phyloP scores from a whole-genome alignment of 805 yeast genomes.

The Dipodascopsis tothii region DNA sequence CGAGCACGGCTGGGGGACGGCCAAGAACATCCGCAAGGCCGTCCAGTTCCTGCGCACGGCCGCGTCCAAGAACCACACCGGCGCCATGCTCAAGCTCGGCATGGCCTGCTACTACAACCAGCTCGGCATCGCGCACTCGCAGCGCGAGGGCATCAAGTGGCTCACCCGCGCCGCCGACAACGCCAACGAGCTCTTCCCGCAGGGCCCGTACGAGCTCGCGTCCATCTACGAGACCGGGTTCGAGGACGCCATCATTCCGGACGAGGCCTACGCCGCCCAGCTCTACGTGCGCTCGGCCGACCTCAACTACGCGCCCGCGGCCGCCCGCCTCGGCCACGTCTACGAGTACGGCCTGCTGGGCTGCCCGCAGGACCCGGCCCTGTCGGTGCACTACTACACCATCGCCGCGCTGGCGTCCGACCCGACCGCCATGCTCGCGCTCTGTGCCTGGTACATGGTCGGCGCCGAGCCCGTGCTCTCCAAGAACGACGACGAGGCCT shows the following conservation, averaged over 20 bases:
- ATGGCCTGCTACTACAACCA: conserved; percentile 73
- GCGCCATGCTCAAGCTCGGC: conserved; percentile 94
- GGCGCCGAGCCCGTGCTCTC: conserved; percentile 82
- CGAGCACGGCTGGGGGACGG: conserved; percentile 90
- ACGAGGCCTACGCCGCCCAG: conserved; percentile 74
- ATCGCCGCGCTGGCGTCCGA: conserved; percentile 86
- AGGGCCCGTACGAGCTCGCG: conserved; percentile 92
- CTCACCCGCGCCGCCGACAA: conserved; percentile 74
- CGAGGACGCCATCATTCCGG: conserved; percentile 77
- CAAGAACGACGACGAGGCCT: conserved; percentile 75
- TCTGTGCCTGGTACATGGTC: conserved; percentile 94
- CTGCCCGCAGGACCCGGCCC: conserved; percentile 69
- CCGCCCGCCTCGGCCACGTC: conserved; percentile 68
- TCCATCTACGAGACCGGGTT: conserved; percentile 78
- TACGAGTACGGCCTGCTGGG: conserved; percentile 68
- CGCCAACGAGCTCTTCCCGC: conserved; percentile 76
- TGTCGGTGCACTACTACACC: conserved; percentile 87
- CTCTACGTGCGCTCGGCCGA: conserved; percentile 83
- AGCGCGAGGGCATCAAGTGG: conserved; percentile 85
- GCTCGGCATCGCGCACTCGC: conserved; percentile 66
- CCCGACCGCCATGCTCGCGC: conserved; percentile 79
- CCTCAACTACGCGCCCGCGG: conserved; percentile 74
- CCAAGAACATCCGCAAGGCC: conserved; percentile 79
- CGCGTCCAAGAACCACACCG: conserved; percentile 85
- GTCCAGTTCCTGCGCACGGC: conserved; percentile 77